Conservation (phyloP, 2,329 filamentous ascomycete species). For the Exophiala alcalophila region DNA sequence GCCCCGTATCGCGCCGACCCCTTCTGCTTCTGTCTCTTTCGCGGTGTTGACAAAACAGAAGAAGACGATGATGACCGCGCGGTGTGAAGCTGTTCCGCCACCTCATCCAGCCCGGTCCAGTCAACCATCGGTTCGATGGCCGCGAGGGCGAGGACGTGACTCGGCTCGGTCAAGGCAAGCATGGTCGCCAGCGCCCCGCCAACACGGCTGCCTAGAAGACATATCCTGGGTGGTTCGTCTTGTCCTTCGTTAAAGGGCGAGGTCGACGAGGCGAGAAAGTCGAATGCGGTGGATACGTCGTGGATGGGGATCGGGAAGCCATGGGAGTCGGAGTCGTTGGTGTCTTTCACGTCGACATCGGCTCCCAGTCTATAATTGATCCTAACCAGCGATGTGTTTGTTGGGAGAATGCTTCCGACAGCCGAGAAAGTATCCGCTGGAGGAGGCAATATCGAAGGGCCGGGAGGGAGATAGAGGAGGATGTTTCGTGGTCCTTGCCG, state of each 20-base stretch:
- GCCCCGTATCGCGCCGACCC: conserved; percentile 24
- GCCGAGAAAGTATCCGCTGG: conserved; percentile 12
- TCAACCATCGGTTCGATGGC: conserved; percentile 35
- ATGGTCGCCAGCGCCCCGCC: conserved; percentile 44
- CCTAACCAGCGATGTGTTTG: conserved; percentile 38
- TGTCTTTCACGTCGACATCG: background rate
- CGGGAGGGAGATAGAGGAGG: conserved; percentile 40
- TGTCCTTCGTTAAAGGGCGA: conserved; percentile 16
- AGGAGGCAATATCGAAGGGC: conserved; percentile 31
- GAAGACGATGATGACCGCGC: background rate
- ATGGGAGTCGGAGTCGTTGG: background rate
- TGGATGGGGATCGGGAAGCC: conserved; percentile 32
- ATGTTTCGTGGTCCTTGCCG: conserved; percentile 30
- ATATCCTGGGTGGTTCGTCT: conserved; percentile 20
- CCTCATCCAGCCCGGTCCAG: conserved; percentile 39
- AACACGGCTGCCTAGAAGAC: conserved; percentile 37
- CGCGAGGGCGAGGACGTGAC: conserved; percentile 36
- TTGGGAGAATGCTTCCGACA: conserved; percentile 35
- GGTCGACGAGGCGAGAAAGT: conserved; percentile 24
- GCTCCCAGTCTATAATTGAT: conserved; percentile 42
- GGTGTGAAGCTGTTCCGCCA: conserved; percentile 10
- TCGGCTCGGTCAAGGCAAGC: conserved; percentile 42
- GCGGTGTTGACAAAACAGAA: no score
- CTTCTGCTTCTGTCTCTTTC: conserved; percentile 23
- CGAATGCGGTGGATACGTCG: conserved; percentile 30